Conservation (phyloP, 805 yeast genomes). For the Candida berthetii region DNA sequence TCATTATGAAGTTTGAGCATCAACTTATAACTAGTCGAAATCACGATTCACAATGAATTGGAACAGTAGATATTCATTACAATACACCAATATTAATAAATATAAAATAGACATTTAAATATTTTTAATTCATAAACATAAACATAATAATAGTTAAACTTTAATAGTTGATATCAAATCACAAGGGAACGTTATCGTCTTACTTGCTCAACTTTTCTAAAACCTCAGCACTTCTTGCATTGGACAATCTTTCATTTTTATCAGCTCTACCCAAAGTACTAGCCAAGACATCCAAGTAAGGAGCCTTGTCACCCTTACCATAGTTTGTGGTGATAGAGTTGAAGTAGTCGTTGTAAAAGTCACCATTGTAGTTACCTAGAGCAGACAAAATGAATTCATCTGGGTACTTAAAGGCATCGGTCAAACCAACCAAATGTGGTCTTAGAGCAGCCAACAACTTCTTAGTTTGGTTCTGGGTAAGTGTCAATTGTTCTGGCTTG, state of each 20-base stretch:
- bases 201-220: slow-evolving; percentile 22
- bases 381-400: slow-evolving; percentile 81
- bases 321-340: slow-evolving; percentile 49
- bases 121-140: too few species aligned
- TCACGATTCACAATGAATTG: too few species aligned
- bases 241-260: slow-evolving; percentile 28
- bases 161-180: too few species aligned
- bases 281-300: slow-evolving; percentile 36
- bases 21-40: too few species aligned
- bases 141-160: too few species aligned
- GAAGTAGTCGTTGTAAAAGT: slow-evolving; percentile 76
- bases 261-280: slow-evolving; percentile 32
- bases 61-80: too few species aligned
- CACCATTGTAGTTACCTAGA: slow-evolving; percentile 76
- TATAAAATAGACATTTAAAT: too few species aligned
- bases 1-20: too few species aligned
- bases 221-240: slow-evolving; percentile 22
- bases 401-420: slow-evolving; percentile 79
- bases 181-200: too few species aligned
- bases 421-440: slow-evolving; percentile 66
- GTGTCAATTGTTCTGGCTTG: slow-evolving; percentile 39
- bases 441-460: slow-evolving; percentile 46
- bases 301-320: slow-evolving; percentile 41
- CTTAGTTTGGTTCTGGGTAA: slow-evolving; percentile 36
- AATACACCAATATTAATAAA: too few species aligned